Percentiles rank a stretch among this genome's conserved stretches.
These are phyloP conservation scores for Linnemannia elongata DNA, from an alignment of 192 early-diverging fungal species.

Conservation along the genomic window DNA sequence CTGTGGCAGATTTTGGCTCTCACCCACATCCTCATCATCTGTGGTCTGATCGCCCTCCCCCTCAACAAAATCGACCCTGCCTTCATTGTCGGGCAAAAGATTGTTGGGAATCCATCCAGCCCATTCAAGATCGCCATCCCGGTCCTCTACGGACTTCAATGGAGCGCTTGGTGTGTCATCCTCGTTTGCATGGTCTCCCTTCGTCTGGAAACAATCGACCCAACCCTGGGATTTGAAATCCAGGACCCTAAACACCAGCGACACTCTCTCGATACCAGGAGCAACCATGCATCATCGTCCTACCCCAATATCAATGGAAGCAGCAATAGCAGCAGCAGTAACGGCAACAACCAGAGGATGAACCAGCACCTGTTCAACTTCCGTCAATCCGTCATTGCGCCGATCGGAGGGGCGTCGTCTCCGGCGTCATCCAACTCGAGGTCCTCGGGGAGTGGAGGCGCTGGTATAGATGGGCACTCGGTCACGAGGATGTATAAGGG, in stretches of 20 bases:
- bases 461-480: neutral
- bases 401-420: constrained; percentile 1
- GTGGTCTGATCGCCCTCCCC: constrained; percentile 20
- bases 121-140: constrained; percentile 26
- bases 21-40: constrained; percentile 36
- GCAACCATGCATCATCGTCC: constrained; percentile 9
- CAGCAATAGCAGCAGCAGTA: neutral
- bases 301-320: neutral
- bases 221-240: constrained; percentile 7
- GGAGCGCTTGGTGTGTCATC: constrained; percentile 19
- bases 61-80: neutral
- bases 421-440: neutral
- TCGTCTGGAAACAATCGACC: constrained; percentile 1
- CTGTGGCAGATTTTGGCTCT: constrained; percentile 44
- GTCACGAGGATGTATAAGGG: constrained; percentile 8
- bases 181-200: constrained; percentile 19
- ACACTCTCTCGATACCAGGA: constrained; percentile 19
- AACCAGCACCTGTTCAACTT: constrained; percentile 37
- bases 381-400: constrained; percentile 41
- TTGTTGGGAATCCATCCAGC: neutral
- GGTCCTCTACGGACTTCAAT: constrained; percentile 12
- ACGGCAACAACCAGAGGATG: constrained; percentile 11
- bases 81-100: constrained; percentile 31
- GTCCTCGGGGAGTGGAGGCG: neutral
- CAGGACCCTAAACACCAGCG: constrained; percentile 26